Evolutionary conservation across 2,329 filamentous ascomycete species (phyloP), one percentile per base, ranked within the genome.

Genomic region (Trichoderma sp.): DNA sequence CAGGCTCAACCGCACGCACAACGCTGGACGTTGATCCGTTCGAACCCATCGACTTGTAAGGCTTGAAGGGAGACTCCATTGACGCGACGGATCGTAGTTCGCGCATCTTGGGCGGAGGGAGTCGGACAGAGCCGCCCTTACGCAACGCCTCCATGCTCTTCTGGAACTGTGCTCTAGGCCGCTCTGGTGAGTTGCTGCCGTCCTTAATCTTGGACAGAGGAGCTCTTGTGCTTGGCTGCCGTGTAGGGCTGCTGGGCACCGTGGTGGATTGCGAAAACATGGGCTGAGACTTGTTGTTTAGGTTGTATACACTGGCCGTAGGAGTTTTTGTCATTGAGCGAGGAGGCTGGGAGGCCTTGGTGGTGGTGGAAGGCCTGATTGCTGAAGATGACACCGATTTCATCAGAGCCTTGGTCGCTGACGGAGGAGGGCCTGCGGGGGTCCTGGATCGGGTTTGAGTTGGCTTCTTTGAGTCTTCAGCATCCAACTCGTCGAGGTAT

Each of bases 91-190:
- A 81, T 58, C 81, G 77, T 62, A 97, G 85, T 53, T 96, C 93
- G 72, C 95, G 90, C 94, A 98, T 97, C 79, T 94, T 96, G 60
- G 95, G 95, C 14, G 94, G 94, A 43, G 93, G 93, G 1, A 90
- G 90, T 71, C 89, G 85, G 76, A 85, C 78, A 0, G 87, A 87
- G 63, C 87, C 86, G 31, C 85, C 87, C 29, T 83, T 81, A 19
- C 87, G 84, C 68, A 87, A 78, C 63, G 84, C 82, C 56, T 84
- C 81, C 58, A 82, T 77, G 71, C 81, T 81, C 55, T 76, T 79
- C 71, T 80, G 81, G 64, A 80, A 81, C 72, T 81, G 84, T 19
- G 81, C 47, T 57, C 31, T 65, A 40, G 63, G 35, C 55, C 94
- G 90, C 75, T 97, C 93, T 6, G 93, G 92, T 10, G 93, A 97